Percentiles rank a stretch among this genome's conserved stretches.
These are phyloP conservation scores for Oryza officinalis DNA, from an alignment of 176 grass and related monocot species.

Conservation along the genomic window DNA sequence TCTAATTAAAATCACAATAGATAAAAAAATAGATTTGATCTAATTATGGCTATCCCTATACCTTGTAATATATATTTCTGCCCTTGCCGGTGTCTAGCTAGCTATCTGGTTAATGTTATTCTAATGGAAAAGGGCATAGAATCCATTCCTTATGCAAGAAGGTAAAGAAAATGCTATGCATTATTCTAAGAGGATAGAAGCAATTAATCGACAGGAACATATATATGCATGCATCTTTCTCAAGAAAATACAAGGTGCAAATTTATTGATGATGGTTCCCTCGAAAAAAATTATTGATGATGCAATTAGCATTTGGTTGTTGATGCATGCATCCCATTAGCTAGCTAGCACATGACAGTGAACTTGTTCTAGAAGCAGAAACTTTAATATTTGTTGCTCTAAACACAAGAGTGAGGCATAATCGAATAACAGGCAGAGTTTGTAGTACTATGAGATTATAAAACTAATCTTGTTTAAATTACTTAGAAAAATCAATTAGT, in stretches of 20 bases:
- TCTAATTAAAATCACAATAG: no score
- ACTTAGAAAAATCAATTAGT: neutral
- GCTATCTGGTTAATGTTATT: constrained; percentile 26
- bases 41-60: neutral
- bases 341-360: neutral
- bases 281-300: no score
- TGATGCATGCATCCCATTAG: neutral
- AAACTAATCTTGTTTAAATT: neutral
- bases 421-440: neutral
- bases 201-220: neutral
- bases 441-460: neutral
- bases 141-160: constrained; percentile 16
- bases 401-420: neutral
- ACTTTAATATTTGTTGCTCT: neutral
- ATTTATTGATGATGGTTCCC: neutral
- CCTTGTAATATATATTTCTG: neutral
- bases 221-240: constrained; percentile 7
- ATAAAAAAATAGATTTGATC: neutral
- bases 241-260: neutral
- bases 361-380: neutral
- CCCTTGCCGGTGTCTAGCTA: neutral
- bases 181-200: neutral
- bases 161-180: neutral
- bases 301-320: neutral
- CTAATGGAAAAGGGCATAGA: neutral